Conservation (phyloP, 139 green algal genomes). For the Ulvella scutata region DNA sequence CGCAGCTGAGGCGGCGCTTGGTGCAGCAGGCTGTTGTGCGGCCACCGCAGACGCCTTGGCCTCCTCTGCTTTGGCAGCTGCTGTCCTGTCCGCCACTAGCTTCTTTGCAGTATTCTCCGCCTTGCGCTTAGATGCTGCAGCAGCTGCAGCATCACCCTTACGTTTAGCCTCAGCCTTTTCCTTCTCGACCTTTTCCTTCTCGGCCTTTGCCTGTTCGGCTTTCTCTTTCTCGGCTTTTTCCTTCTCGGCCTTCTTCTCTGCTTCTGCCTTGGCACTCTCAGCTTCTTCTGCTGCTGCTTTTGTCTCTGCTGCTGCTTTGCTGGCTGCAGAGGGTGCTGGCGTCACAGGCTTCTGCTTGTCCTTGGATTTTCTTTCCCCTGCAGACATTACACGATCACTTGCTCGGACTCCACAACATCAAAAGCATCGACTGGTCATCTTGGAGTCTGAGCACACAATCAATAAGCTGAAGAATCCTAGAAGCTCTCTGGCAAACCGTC, state of each 20-base stretch:
- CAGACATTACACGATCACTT: no score
- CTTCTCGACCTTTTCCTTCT: neutral
- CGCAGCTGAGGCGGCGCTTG: neutral
- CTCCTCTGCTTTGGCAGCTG: constrained; percentile 2
- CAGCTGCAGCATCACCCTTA: neutral
- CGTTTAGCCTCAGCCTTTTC: neutral
- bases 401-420: no score
- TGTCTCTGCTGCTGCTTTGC: neutral
- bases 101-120: constrained; percentile 1
- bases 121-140: neutral
- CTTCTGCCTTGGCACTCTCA: no score
- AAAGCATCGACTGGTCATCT: no score
- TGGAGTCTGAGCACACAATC: no score
- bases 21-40: neutral
- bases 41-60: neutral
- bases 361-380: no score
- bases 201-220: neutral
- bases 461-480: no score
- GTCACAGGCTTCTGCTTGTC: neutral
- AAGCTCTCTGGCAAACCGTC: no score
- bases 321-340: neutral
- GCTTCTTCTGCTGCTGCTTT: no score
- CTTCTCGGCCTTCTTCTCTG: no score
- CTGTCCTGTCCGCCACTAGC: neutral
- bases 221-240: neutral